phyloP scores from a whole-genome alignment of 2,329 filamentous ascomycete genomes.

The Alternaria metachromatica region DNA sequence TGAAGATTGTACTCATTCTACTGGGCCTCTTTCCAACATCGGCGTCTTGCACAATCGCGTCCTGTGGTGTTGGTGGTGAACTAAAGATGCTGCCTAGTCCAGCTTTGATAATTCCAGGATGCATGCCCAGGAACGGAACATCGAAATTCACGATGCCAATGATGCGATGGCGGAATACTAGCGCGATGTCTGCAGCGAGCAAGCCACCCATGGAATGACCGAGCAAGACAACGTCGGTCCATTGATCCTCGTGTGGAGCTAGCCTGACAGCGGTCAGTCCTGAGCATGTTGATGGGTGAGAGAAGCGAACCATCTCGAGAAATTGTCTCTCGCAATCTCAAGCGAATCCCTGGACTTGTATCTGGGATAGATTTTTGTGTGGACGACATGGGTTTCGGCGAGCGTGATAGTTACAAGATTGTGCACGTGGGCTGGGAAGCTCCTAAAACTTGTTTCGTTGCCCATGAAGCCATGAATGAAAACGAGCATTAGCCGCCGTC shows the following conservation, averaged over 20 bases:
- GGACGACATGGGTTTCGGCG: constrained; percentile 76
- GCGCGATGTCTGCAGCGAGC: constrained; percentile 77
- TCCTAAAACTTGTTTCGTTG: constrained; percentile 83
- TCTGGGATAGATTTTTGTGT: constrained; percentile 84
- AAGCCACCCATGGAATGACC: constrained; percentile 93
- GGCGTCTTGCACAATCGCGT: constrained; percentile 24
- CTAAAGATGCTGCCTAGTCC: constrained; percentile 80
- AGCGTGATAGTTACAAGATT: constrained; percentile 71
- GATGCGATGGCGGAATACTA: constrained; percentile 78
- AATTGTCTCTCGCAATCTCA: constrained; percentile 77
- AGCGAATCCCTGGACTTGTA: constrained; percentile 79
- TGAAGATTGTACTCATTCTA: constrained; percentile 47
- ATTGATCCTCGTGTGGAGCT: constrained; percentile 73
- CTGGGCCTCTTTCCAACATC: constrained; percentile 30
- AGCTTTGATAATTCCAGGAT: constrained; percentile 84
- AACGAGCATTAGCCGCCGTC: constrained; percentile 71
- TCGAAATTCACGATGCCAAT: constrained; percentile 84
- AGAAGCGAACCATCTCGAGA: constrained; percentile 70
- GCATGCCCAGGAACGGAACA: constrained; percentile 85
- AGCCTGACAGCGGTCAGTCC: constrained; percentile 60
- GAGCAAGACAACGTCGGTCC: constrained; percentile 80
- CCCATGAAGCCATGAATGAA: constrained; percentile 94
- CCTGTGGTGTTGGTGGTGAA: constrained; percentile 46
- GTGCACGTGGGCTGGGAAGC: constrained; percentile 88
- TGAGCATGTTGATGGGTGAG: not conserved